phyloP scores from a whole-genome alignment of 169 alveolate genomes.

The Besnoitia besnoiti region DNA sequence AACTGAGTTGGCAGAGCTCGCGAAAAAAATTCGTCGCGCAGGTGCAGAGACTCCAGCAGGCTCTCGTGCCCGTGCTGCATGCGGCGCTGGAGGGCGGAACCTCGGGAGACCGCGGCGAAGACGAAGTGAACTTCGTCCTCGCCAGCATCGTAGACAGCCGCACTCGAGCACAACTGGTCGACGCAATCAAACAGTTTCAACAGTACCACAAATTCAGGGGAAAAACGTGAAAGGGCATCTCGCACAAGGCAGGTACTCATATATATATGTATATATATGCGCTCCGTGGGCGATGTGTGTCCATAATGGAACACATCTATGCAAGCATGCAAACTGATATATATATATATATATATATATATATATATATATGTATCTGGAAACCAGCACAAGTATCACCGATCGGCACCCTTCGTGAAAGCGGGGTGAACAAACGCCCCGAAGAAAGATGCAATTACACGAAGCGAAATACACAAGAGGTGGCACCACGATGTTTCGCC shows the following conservation, averaged over 20 bases:
- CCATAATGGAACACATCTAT: too few relatives aligned
- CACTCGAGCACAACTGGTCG: background rate
- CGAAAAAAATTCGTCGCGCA: background rate
- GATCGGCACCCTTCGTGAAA: too few relatives aligned
- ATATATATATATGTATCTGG: too few relatives aligned
- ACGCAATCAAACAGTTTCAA: background rate
- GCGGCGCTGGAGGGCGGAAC: background rate
- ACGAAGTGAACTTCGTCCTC: background rate
- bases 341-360: too few relatives aligned
- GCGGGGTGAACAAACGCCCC: too few relatives aligned
- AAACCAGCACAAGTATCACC: too few relatives aligned
- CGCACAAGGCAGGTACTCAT: background rate
- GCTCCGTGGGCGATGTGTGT: too few relatives aligned
- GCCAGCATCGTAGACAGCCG: background rate
- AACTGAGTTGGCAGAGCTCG: background rate
- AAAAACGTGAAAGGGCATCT: background rate
- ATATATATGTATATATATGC: too few relatives aligned
- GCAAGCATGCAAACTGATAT: too few relatives aligned
- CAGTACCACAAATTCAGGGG: background rate
- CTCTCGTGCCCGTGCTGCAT: background rate
- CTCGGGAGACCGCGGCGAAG: background rate
- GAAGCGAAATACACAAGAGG: too few relatives aligned
- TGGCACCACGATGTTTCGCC: too few relatives aligned
- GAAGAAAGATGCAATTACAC: too few relatives aligned
- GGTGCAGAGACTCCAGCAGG: background rate